These are phyloP conservation scores for Syzygium aqueum DNA, from an alignment of 345 rosid species.

Conservation along the genomic window DNA sequence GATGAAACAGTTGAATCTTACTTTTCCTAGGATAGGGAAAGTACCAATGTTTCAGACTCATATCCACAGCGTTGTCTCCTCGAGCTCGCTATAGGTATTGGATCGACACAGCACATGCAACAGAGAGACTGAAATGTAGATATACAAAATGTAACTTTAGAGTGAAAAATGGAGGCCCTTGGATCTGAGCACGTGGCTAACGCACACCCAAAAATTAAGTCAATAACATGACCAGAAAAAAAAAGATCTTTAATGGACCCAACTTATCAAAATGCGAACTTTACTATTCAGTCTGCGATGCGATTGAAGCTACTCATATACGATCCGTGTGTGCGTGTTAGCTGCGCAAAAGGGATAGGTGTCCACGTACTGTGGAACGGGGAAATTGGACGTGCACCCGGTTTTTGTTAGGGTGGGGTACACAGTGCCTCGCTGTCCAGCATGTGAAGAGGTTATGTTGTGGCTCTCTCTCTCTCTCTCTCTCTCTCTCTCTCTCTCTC, in stretches of 20 bases:
- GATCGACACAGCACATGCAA: not conserved
- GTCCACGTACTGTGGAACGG: slow-evolving; percentile 22
- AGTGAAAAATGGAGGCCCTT: not conserved
- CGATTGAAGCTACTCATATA: not conserved
- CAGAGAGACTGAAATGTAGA: not conserved
- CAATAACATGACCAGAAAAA: not conserved
- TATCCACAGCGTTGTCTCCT: not conserved
- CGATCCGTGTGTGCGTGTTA: not conserved
- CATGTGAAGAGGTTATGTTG: slow-evolving; percentile 27
- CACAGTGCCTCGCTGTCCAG: slow-evolving; percentile 58
- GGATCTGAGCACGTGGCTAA: not conserved
- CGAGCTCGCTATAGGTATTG: not conserved
- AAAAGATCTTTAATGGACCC: not conserved
- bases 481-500: not conserved
- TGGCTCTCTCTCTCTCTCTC: not conserved
- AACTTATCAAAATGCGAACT: not conserved
- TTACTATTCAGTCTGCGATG: not conserved
- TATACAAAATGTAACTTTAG: not conserved
- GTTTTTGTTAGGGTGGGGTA: slow-evolving; percentile 33
- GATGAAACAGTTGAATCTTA: not conserved
- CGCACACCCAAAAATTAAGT: not conserved
- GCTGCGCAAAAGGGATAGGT: slow-evolving; percentile 10
- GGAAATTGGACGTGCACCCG: slow-evolving; percentile 29
- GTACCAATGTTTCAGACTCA: not conserved
- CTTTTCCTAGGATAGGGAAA: not conserved